Evolutionary conservation across 2,329 filamentous ascomycete species (phyloP).

Genomic region (Bipolaris sorokiniana): DNA sequence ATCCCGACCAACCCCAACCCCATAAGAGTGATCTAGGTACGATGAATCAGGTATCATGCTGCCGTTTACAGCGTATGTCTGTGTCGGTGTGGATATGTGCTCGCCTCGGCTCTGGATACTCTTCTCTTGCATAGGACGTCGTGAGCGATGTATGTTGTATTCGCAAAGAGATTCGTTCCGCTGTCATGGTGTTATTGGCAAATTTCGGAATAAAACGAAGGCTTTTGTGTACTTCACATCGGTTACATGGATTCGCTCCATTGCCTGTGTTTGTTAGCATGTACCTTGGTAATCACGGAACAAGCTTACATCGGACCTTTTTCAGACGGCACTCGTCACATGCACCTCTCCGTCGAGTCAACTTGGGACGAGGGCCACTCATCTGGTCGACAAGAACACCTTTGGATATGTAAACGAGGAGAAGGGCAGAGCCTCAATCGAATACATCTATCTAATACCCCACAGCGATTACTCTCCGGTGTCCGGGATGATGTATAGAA

Average conservation of each 20-base stretch:
- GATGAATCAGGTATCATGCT: background rate
- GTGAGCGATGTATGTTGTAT: background rate
- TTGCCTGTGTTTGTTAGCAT: background rate
- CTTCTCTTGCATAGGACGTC: background rate
- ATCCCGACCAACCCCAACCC: background rate
- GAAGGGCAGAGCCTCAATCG: no score
- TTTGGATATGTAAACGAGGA: background rate
- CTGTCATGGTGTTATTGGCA: background rate
- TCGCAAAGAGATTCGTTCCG: background rate
- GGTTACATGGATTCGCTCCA: background rate
- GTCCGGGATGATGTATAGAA: no score
- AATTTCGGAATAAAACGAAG: background rate
- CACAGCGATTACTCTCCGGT: no score
- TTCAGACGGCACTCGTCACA: background rate
- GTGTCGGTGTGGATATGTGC: background rate
- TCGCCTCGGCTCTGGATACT: background rate
- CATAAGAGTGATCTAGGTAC: background rate
- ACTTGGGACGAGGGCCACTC: background rate
- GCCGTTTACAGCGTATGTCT: background rate
- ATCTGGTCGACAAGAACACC: background rate
- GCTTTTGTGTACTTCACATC: background rate
- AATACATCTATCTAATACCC: no score
- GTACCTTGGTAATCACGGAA: background rate
- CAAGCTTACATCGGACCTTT: slow-evolving; percentile 1
- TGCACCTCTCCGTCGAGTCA: slow-evolving; percentile 1